A percentile compares a stretch with the other conserved stretches of the same genome.
phyloP scores from a whole-genome alignment of 805 yeast species.

The Teunomyces stri region DNA sequence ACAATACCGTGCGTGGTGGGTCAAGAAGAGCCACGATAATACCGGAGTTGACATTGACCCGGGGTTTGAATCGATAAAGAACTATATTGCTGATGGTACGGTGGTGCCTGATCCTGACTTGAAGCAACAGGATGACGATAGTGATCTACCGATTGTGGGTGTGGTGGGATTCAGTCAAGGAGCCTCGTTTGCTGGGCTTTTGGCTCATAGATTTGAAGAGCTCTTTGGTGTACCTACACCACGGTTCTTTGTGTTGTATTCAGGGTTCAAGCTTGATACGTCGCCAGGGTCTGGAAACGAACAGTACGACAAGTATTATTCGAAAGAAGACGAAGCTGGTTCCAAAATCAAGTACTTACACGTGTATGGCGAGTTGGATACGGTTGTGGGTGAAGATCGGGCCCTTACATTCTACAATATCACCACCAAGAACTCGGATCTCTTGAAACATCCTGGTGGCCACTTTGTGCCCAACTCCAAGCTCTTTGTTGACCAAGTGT shows the following conservation, averaged over 20 bases:
- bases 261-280: slow-evolving; percentile 53
- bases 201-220: slow-evolving; percentile 57
- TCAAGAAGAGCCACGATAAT: slow-evolving; percentile 42
- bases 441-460: slow-evolving; percentile 91
- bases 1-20: slow-evolving; percentile 74
- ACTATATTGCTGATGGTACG: slow-evolving; percentile 59
- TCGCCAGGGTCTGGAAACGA: slow-evolving; percentile 22
- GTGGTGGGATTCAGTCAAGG: slow-evolving; percentile 93
- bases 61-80: slow-evolving; percentile 47
- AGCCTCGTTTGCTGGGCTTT: slow-evolving; percentile 77
- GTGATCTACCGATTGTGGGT: slow-evolving; percentile 70
- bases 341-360: slow-evolving; percentile 50
- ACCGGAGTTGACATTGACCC: slow-evolving; percentile 49
- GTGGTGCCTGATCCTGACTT: slow-evolving; percentile 28
- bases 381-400: slow-evolving; percentile 75
- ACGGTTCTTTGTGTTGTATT: slow-evolving; percentile 72
- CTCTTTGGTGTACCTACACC: slow-evolving; percentile 43
- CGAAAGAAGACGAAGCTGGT: slow-evolving; percentile 17
- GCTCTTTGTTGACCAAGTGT: slow-evolving; percentile 36
- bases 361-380: slow-evolving; percentile 82
- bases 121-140: slow-evolving; percentile 17
- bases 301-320: slow-evolving; percentile 22
- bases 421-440: slow-evolving; percentile 45
- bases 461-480: slow-evolving; percentile 93
- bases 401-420: slow-evolving; percentile 53